Percentiles rank a stretch among this genome's conserved stretches.
These are phyloP conservation scores for Dissophora ornata DNA, from an alignment of 192 early-diverging fungal species.

Conservation along the genomic window DNA sequence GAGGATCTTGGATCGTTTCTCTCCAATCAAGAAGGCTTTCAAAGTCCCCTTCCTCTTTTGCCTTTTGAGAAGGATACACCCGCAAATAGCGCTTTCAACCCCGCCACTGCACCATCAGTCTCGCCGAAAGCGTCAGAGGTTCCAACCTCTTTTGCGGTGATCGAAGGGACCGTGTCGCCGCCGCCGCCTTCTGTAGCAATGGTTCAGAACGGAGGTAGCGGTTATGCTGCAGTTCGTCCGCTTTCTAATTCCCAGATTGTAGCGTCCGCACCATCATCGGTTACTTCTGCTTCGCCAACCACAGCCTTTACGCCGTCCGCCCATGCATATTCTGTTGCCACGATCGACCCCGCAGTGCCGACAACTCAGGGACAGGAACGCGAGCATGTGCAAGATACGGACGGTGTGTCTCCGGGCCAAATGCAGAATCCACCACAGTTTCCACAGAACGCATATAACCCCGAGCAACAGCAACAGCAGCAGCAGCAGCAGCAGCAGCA, in stretches of 20 bases:
- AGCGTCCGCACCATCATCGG: neutral
- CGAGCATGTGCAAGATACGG: no score
- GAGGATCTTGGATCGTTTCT: conserved; percentile 31
- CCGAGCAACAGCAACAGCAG: neutral
- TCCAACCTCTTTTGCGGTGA: no score
- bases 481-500: conserved; percentile 9
- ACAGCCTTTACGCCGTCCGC: no score
- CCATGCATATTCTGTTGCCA: no score
- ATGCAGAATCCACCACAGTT: conserved; percentile 3
- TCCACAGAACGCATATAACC: neutral
- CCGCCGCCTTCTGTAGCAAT: conserved; percentile 6
- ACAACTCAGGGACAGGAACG: no score
- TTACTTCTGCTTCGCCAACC: no score
- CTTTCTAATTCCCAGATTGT: neutral
- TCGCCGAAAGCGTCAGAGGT: no score
- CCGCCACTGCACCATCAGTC: no score
- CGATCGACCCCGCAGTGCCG: no score
- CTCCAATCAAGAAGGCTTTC: conserved; percentile 2
- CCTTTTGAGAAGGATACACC: neutral
- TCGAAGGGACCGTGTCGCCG: no score
- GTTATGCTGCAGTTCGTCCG: neutral
- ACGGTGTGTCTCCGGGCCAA: neutral
- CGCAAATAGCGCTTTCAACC: no score
- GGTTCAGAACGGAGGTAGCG: no score
- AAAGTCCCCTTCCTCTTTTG: neutral